Evolutionary conservation across 768 basidiomycete genomes (phyloP), one percentile per base, ranked within the genome.

Genomic region (Serendipita indica): DNA sequence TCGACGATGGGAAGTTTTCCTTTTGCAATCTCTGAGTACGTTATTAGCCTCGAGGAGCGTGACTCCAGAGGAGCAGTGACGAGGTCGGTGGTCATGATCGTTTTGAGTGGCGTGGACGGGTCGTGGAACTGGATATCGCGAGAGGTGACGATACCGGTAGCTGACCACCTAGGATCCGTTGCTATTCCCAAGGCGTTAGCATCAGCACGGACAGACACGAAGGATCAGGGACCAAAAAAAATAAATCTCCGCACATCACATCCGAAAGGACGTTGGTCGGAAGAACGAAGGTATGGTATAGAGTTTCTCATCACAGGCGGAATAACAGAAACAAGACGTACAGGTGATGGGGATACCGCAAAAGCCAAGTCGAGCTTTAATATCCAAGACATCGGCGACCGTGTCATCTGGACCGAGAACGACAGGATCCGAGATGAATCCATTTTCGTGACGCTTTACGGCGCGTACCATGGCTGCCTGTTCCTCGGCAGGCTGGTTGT

Each of bases 381-480:
- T 87, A 62, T 91, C 87, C 52, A 96, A 75, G 13, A 98, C 94
- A 62, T 97, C 88, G 62, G 84, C 86, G 30, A 94, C 89, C 39
- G 74, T 72, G 64, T 87, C 78, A 25, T 77, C 68, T 0, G 92
- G 90, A 10, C 84, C 81, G 30, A 98, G 75, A 57, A 91, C 89
- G 61, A 97, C 79, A 13, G 96, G 96, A 64, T 96, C 90, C 57
- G 87, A 80, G 71, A 98, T 99, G 74, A 98, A 98, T 3, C 96
- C 96, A 67, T 98, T 99, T 72, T 98, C 94, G 69, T 93, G 94
- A 66, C 93, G 84, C 72, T 99, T 99, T 30, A 98, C 96, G 39
- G 89, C 88, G 63, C 89, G 85, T 65, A 98, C 90, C 93, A 98
- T 98, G 37, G 86, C 84, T 5, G 94, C 94, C 72, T 99, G 96